phyloP scores from a whole-genome alignment of 331 rosid species.

The Arachis monticola region DNA sequence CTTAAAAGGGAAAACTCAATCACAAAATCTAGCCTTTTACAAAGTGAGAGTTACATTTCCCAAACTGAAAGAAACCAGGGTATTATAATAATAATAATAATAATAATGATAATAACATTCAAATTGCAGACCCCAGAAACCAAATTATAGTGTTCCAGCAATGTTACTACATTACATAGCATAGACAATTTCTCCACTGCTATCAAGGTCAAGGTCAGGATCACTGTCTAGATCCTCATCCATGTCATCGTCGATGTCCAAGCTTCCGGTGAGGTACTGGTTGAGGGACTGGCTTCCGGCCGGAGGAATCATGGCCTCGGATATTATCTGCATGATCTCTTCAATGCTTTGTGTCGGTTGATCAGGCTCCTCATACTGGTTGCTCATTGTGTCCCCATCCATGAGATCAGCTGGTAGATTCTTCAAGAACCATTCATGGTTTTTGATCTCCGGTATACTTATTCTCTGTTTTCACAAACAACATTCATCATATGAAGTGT shows the following conservation, averaged over 20 bases:
- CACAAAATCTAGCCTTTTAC: constrained; percentile 34
- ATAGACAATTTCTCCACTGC: constrained; percentile 91
- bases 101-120: background rate
- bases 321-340: constrained; percentile 89
- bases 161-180: constrained; percentile 58
- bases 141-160: background rate
- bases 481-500: constrained; percentile 27
- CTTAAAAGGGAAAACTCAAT: constrained; percentile 34
- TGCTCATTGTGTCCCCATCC: constrained; percentile 58
- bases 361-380: constrained; percentile 81
- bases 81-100: background rate
- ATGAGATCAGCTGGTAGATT: constrained; percentile 88
- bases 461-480: constrained; percentile 67
- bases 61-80: constrained; percentile 7
- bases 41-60: constrained; percentile 23
- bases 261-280: constrained; percentile 76
- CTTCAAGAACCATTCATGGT: constrained; percentile 91
- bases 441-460: constrained; percentile 81
- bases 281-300: constrained; percentile 72
- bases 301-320: constrained; percentile 83
- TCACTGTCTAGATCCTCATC: constrained; percentile 82
- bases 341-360: constrained; percentile 84
- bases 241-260: constrained; percentile 93
- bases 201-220: constrained; percentile 85
- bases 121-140: background rate